phyloP scores from a whole-genome alignment of 768 basidiomycete species.

The Gautieria morchelliformis region DNA sequence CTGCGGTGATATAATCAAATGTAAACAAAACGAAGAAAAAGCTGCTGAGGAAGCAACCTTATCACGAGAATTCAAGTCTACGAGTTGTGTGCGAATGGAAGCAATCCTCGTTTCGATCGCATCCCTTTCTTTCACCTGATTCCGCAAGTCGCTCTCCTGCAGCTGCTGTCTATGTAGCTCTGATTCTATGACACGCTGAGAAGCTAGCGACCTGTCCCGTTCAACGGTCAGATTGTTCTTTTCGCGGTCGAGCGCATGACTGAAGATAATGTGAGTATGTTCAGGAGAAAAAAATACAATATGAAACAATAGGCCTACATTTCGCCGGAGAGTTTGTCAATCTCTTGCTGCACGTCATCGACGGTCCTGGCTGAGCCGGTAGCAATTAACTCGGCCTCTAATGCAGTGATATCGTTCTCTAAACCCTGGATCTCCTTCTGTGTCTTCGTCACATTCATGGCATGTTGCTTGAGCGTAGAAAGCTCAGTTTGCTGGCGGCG shows the following conservation, averaged over 20 bases:
- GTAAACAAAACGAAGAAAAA: background rate
- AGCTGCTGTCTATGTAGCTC: conserved; percentile 56
- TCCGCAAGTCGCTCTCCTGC: conserved; percentile 45
- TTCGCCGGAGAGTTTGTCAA: conserved; percentile 50
- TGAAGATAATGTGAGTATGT: conserved; percentile 19
- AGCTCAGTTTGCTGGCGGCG: conserved; percentile 58
- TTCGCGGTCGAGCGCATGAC: conserved; percentile 59
- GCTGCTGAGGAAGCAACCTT: conserved; percentile 35
- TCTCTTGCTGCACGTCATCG: conserved; percentile 76
- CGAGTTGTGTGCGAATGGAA: conserved; percentile 49
- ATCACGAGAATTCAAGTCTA: conserved; percentile 29
- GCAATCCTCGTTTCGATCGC: conserved; percentile 45
- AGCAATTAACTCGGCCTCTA: conserved; percentile 60
- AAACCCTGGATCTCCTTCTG: conserved; percentile 51
- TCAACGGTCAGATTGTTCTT: conserved; percentile 46
- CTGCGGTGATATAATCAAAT: conserved; percentile 17
- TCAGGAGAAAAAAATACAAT: background rate
- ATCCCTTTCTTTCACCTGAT: conserved; percentile 50
- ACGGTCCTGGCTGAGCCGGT: conserved; percentile 75
- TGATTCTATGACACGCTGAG: conserved; percentile 46
- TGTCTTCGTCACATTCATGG: conserved; percentile 46
- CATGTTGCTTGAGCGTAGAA: conserved; percentile 48
- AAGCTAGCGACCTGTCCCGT: conserved; percentile 47
- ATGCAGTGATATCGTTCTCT: conserved; percentile 45
- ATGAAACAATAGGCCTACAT: conserved; percentile 42